These are phyloP conservation scores for Xenoacremonium recifei DNA, from an alignment of 2,329 filamentous ascomycete genomes.

Conservation along the genomic window DNA sequence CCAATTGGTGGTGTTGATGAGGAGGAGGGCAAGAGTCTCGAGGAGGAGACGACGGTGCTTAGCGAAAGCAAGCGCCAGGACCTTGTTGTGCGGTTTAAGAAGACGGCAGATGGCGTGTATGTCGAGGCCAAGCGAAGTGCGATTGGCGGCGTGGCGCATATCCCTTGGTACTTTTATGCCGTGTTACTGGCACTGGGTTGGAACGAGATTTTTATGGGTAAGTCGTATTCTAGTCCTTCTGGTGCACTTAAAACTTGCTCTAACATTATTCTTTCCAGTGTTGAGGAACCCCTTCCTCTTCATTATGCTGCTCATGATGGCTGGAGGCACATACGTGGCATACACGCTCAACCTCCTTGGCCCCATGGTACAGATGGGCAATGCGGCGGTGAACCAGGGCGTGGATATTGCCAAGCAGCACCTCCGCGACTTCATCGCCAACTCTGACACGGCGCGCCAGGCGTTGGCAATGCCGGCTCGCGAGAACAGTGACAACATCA, in stretches of 20 bases:
- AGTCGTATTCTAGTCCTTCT: constrained; percentile 33
- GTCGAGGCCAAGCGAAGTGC: constrained; percentile 97
- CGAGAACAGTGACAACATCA: constrained; percentile 47
- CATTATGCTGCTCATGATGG: constrained; percentile 76
- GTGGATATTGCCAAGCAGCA: constrained; percentile 89
- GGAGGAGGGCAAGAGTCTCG: constrained; percentile 88
- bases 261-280: constrained; percentile 53
- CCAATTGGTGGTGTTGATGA: constrained; percentile 94
- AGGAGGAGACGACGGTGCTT: constrained; percentile 96
- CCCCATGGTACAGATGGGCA: constrained; percentile 92
- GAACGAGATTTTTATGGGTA: constrained; percentile 96
- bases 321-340: constrained; percentile 78
- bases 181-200: constrained; percentile 89
- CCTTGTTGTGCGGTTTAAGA: constrained; percentile 93
- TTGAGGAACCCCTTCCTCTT: constrained; percentile 93
- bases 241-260: neutral
- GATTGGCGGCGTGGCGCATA: constrained; percentile 90
- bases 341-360: constrained; percentile 95
- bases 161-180: constrained; percentile 93
- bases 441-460: constrained; percentile 79
- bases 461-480: constrained; percentile 73
- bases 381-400: constrained; percentile 83
- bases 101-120: constrained; percentile 95
- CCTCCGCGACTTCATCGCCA: constrained; percentile 85
- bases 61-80: constrained; percentile 88